Evolutionary conservation across 257 asterid genomes (phyloP), one percentile per base, ranked within the genome.

Genomic region (Solanum etuberosum): DNA sequence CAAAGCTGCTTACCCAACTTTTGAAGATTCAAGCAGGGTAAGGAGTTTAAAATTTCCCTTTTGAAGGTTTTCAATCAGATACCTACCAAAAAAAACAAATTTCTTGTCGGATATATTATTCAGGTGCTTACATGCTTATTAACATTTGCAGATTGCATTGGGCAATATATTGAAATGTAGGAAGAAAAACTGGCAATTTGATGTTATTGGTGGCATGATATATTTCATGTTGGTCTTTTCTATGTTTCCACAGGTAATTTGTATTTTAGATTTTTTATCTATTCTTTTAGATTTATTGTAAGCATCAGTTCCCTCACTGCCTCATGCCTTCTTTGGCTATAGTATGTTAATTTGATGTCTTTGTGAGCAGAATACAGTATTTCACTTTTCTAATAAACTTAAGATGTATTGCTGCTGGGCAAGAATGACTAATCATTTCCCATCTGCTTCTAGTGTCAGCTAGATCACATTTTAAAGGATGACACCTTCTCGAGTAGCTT

Each of bases 171-270:
- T 97, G 95, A 97, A 97, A 93, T 97, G 95, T 63, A 95, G 99
- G 80, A 97, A 97, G 97, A 97, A 97, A 89, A 97, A 97, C 88
- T 97, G 99, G 99, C 99, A 95, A 93, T 97, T 97, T 87, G 98
- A 97, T 92, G 89, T 94, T 87, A 94, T 97, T 68, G 99, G 98
- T 71, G 99, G 98, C 86, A 89, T 97, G 86, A 95, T 97, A 91
- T 97, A 97, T 91, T 97, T 97, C 74, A 71, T 94, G 67, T 91
- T 97, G 90, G 95, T 93, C 85, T 95, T 95, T 88, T 97, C 99
- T 87, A 95, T 97, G 98, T 97, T 97, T 91, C 99, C 98, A 38
- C 98, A 93, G 98, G 99, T 97, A 89, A 88, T 34, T 54, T 72
- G 3, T 32, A 21, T 73, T 37, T 37, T 10, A 21, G 23, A 34